Evolutionary conservation across 2,329 filamentous ascomycete genomes (phyloP).

Genomic region (Tothia fuscella): DNA sequence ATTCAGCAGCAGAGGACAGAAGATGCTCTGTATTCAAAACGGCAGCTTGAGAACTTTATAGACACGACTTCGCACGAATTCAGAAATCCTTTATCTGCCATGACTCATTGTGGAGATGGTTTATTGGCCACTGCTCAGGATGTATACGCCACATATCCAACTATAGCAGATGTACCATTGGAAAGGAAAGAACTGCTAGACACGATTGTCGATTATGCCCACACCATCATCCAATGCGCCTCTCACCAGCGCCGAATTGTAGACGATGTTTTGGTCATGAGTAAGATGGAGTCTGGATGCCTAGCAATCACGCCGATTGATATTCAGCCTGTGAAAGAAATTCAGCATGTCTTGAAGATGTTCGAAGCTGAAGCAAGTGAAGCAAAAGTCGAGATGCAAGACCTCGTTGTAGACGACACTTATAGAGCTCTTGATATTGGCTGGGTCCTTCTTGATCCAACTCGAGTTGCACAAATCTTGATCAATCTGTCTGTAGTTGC

Average conservation of each 20-base stretch:
- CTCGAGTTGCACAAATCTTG: constrained; percentile 4
- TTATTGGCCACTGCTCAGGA: background rate
- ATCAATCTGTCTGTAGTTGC: background rate
- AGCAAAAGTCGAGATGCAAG: constrained; percentile 1
- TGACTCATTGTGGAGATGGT: constrained; percentile 10
- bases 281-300: constrained; percentile 8
- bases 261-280: constrained; percentile 18
- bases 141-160: background rate
- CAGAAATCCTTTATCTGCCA: constrained; percentile 12
- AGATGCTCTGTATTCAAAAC: constrained; percentile 8
- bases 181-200: background rate
- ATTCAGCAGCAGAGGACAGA: constrained; percentile 4
- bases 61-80: constrained; percentile 11
- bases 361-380: constrained; percentile 7
- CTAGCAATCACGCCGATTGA: background rate
- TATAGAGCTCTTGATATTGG: background rate
- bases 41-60: constrained; percentile 16
- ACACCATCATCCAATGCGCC: constrained; percentile 31
- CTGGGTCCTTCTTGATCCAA: constrained; percentile 5
- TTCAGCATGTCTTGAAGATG: constrained; percentile 7
- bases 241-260: constrained; percentile 37
- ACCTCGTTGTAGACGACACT: background rate
- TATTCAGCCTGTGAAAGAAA: background rate
- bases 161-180: background rate
- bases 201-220: background rate